Conservation (phyloP, 2,329 filamentous ascomycete species). For the Penicillium occitanis region DNA sequence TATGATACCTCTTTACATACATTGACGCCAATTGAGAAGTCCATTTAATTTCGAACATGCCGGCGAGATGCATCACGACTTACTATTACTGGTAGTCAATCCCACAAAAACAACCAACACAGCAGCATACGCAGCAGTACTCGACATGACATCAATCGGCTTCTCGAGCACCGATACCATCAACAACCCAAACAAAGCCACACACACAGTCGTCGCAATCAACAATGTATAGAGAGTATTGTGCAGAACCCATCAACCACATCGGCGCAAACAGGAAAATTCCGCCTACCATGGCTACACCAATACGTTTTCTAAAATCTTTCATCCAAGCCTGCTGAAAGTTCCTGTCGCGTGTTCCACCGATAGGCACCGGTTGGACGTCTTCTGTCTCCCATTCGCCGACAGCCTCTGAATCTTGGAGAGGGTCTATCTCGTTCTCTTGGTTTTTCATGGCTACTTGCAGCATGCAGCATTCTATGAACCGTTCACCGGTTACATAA, state of each 20-base stretch:
- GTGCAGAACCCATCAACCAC: conserved; percentile 1
- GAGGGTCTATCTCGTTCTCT: background rate
- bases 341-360: background rate
- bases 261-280: background rate
- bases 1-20: background rate
- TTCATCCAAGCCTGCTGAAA: background rate
- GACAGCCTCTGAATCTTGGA: background rate
- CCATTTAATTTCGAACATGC: background rate
- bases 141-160: conserved; percentile 3
- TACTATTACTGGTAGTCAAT: background rate
- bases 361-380: background rate
- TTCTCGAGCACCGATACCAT: background rate
- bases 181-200: background rate
- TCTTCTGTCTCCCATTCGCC: background rate
- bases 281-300: background rate
- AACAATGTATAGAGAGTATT: background rate
- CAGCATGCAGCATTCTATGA: background rate
- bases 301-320: background rate
- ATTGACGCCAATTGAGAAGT: background rate
- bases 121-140: conserved; percentile 6
- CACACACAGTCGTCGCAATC: background rate
- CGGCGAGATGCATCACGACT: background rate
- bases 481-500: background rate
- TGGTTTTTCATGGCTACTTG: background rate
- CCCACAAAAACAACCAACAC: conserved; percentile 2